phyloP scores from a whole-genome alignment of 2,329 filamentous ascomycete genomes.

The Calcarisporium arbuscula region DNA sequence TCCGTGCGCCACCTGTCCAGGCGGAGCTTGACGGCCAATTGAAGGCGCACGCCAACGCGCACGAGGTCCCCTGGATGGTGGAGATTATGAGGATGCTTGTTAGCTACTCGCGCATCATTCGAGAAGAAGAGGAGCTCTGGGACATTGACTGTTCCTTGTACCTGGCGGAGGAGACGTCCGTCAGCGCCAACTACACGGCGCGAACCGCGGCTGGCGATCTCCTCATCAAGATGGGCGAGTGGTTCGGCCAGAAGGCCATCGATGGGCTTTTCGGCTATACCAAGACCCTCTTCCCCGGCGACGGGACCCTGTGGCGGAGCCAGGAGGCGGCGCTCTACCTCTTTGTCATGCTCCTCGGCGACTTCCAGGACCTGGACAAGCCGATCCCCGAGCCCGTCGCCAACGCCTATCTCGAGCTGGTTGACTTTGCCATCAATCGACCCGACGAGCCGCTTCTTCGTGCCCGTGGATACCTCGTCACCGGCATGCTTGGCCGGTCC shows the following conservation, averaged over 20 bases:
- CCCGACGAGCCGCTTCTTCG: conserved; percentile 69
- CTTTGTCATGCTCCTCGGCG: conserved; percentile 75
- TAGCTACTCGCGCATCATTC: conserved; percentile 81
- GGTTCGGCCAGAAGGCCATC: conserved; percentile 69
- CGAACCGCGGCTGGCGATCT: conserved; percentile 89
- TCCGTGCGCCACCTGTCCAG: conserved; percentile 82
- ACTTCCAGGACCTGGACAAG: conserved; percentile 74
- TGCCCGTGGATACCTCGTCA: conserved; percentile 80
- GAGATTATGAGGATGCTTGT: conserved; percentile 83
- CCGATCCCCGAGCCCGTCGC: conserved; percentile 63
- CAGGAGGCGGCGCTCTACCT: conserved; percentile 82
- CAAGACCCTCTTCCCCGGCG: conserved; percentile 61
- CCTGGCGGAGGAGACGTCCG: conserved; percentile 87
- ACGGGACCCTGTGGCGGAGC: conserved; percentile 44
- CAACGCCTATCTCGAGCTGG: conserved; percentile 70
- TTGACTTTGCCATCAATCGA: conserved; percentile 68
- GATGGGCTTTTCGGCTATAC: conserved; percentile 76
- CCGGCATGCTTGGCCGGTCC: conserved; percentile 69
- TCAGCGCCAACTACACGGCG: conserved; percentile 93
- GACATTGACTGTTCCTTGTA: conserved; percentile 95
- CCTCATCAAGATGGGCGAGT: conserved; percentile 86
- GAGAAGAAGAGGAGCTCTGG: conserved; percentile 92
- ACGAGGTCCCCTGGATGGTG: conserved; percentile 71
- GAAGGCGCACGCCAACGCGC: conserved; percentile 49
- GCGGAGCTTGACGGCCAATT: conserved; percentile 82